Base-by-base conservation (phyloP, 1,284 basidiomycete species). In the Phylloporus sp. region DNA sequence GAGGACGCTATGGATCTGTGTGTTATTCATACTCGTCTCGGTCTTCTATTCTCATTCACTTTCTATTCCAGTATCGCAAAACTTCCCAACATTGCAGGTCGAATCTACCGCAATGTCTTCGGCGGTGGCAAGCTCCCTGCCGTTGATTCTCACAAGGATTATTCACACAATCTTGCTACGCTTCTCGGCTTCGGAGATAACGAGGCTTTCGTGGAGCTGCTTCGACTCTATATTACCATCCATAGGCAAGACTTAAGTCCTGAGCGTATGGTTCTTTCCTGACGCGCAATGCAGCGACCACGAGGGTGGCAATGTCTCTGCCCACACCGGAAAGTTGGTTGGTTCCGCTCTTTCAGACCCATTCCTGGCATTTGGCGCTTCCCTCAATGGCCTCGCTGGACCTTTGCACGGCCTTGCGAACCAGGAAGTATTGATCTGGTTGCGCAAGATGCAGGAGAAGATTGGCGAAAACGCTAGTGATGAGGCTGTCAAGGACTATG, bases 231-330 rank as follows among this genome's bases (percentile, higher is more conserved):
- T 86, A 91, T 98, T 80, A 97, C 96, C 74, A 97, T 99, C 75
- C 97, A 99, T 87, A 92, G 87, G 86, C 87, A 54, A 47, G 68
- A 6, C 29, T 65, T 17, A 15, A 52, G 29, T 3, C 40, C 2
- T 58, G 22, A 6, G n/a, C n/a, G n/a, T 8, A 12, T 51, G 15
- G 24, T 22, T 44, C 28, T 40, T 64, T 62, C 50, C 66, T 24
- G 56, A 49, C 34, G 3, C 17, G 40, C 29, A 29, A 6, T 42
- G 40, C 61, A 93, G 93, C 76, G 96, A 98, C 79, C 96, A 98
- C 82, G 96, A 98, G 81, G 97, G 97, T 78, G 97, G 97, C 60
- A 98, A 98, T 76, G 97, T 99, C 68, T 98, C 97, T 63, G 94
- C 94, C n/a, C 94, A 96, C 83, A 93, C 94, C 61, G 94, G 94